A percentile compares a stretch with the other conserved stretches of the same genome.
Evolutionary conservation across 192 early-diverging fungal genomes (phyloP).

Genomic region (Chytriomyces sp.): DNA sequence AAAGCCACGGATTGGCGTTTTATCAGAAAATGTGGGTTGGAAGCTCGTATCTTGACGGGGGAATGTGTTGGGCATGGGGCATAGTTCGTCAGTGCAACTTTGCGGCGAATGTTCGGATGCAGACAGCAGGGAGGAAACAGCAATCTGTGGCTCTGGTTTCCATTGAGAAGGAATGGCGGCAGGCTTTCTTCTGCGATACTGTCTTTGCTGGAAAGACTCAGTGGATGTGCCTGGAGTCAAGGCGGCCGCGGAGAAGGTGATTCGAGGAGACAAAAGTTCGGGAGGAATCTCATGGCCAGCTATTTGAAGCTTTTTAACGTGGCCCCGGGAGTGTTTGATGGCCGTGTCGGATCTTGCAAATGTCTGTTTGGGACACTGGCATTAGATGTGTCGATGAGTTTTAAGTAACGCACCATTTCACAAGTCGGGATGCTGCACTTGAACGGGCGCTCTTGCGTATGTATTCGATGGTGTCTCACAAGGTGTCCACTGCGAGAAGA

Average conservation of each 20-base stretch:
- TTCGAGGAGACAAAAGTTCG: conserved; percentile 8
- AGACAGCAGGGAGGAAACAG: too few species aligned
- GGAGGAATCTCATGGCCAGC: conserved; percentile 21
- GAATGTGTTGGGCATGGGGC: too few species aligned
- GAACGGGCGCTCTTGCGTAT: conserved; percentile 30
- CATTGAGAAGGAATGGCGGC: not conserved
- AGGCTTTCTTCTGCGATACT: not conserved
- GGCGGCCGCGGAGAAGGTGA: not conserved
- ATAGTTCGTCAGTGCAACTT: too few species aligned
- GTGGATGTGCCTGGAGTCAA: not conserved
- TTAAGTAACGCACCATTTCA: conserved; percentile 12
- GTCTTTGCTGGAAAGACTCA: not conserved
- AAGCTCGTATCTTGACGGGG: too few species aligned
- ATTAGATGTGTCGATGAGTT: not conserved
- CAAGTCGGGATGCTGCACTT: conserved; percentile 18
- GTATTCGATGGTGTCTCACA: conserved; percentile 17
- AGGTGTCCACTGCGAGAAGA: conserved; percentile 18
- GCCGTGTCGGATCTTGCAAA: conserved; percentile 28
- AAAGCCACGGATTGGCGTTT: too few species aligned
- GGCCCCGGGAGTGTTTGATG: conserved; percentile 25
- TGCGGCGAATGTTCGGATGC: too few species aligned
- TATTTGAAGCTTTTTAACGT: conserved; percentile 23
- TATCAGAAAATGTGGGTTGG: too few species aligned
- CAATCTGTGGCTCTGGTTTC: not conserved
- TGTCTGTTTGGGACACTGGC: not conserved